A percentile compares a stretch with the other conserved stretches of the same genome.
Evolutionary conservation across 2,329 filamentous ascomycete species (phyloP).

Genomic region (Stylonectria norvegica): DNA sequence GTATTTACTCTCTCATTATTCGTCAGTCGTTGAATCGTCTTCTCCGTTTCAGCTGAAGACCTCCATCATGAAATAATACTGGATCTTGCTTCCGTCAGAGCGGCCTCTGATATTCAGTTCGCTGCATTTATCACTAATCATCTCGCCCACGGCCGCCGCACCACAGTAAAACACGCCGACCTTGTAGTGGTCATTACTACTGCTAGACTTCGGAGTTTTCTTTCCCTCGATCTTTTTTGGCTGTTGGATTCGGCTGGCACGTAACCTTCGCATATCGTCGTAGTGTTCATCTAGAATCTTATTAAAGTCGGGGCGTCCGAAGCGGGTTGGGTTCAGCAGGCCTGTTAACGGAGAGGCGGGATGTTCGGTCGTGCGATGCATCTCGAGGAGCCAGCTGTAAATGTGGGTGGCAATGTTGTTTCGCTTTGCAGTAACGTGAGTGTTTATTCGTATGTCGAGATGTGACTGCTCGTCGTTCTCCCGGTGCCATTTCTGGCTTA

Average conservation of each 20-base stretch:
- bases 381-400: constrained; percentile 55
- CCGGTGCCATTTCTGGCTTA: constrained; percentile 37
- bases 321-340: constrained; percentile 50
- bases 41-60: constrained; percentile 53
- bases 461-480: constrained; percentile 34
- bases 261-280: constrained; percentile 45
- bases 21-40: too few species aligned
- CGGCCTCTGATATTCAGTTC: constrained; percentile 48
- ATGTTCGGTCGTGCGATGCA: constrained; percentile 49
- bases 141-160: constrained; percentile 51
- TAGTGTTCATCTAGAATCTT: constrained; percentile 53
- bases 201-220: constrained; percentile 13
- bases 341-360: constrained; percentile 53
- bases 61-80: constrained; percentile 58
- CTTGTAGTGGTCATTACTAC: constrained; percentile 39
- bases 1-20: constrained; percentile 29
- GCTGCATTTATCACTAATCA: constrained; percentile 52
- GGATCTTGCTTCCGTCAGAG: constrained; percentile 48
- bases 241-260: constrained; percentile 19
- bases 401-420: constrained; percentile 52
- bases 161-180: constrained; percentile 58
- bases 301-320: constrained; percentile 53
- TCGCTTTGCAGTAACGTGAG: constrained; percentile 54
- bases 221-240: constrained; percentile 1
- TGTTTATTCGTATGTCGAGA: constrained; percentile 54